A percentile compares a stretch with the other conserved stretches of the same genome.
phyloP scores from a whole-genome alignment of 1,284 basidiomycete species.

The Ustilago sp. region DNA sequence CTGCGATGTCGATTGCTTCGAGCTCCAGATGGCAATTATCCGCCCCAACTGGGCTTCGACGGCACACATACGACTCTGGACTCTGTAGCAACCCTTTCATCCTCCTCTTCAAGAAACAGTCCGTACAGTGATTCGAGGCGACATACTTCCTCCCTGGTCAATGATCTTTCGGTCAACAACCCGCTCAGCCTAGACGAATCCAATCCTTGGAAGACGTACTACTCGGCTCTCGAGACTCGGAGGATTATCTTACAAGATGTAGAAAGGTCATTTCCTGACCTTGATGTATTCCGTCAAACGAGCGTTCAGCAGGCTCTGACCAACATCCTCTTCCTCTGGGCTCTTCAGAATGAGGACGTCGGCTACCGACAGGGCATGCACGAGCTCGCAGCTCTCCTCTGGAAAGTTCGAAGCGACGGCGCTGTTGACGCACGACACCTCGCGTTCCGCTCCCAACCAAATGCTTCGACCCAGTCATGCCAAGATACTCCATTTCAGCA shows the following conservation, averaged over 20 bases:
- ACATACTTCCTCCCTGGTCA: neutral
- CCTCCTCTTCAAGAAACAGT: slow-evolving; percentile 7
- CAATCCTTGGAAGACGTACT: slow-evolving; percentile 61
- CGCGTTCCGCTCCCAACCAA: neutral
- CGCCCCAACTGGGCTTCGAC: slow-evolving; percentile 49
- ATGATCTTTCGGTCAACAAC: slow-evolving; percentile 60
- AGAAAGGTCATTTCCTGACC: slow-evolving; percentile 60
- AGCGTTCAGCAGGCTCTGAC: slow-evolving; percentile 48
- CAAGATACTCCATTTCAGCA: slow-evolving; percentile 33
- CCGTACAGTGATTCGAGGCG: neutral
- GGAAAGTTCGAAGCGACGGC: slow-evolving; percentile 50
- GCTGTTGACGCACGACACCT: slow-evolving; percentile 13
- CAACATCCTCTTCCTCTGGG: slow-evolving; percentile 63
- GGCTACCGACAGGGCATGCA: slow-evolving; percentile 70
- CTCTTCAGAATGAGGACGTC: slow-evolving; percentile 50
- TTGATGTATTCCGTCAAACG: slow-evolving; percentile 33
- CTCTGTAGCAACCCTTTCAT: neutral
- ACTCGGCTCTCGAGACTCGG: slow-evolving; percentile 48
- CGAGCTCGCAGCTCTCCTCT: slow-evolving; percentile 63
- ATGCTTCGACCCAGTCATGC: neutral
- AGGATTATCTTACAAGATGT: slow-evolving; percentile 59
- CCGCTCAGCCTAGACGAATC: slow-evolving; percentile 63
- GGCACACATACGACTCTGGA: slow-evolving; percentile 24
- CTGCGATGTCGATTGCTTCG: slow-evolving; percentile 40
- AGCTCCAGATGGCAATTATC: slow-evolving; percentile 55